Percentiles rank a stretch among this genome's conserved stretches.
Evolutionary conservation across 2,329 filamentous ascomycete genomes (phyloP).

Genomic region (Sporothrix inflata): DNA sequence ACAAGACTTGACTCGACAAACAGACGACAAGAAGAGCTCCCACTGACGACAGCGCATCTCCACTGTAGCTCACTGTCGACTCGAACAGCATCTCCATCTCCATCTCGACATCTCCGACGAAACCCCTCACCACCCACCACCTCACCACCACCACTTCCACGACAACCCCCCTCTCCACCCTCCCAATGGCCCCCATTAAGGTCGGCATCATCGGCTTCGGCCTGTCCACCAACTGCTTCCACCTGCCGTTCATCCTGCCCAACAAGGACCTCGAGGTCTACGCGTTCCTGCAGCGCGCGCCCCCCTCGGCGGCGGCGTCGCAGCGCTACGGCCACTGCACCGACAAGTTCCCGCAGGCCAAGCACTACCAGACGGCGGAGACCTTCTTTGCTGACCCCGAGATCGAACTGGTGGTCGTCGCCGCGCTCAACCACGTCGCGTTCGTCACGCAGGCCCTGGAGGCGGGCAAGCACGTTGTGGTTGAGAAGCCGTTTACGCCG

Average conservation of each 20-base stretch:
- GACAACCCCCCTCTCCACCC: background rate
- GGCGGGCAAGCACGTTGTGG: slow-evolving; percentile 57
- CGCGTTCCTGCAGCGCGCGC: slow-evolving; percentile 53
- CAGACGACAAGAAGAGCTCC: too few species aligned
- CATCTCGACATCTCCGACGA: too few species aligned
- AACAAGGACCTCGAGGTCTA: slow-evolving; percentile 51
- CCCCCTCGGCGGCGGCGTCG: slow-evolving; percentile 33
- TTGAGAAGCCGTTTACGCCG: slow-evolving; percentile 45
- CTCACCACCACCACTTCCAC: background rate
- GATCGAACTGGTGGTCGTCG: slow-evolving; percentile 65
- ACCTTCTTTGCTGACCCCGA: slow-evolving; percentile 61
- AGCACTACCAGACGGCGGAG: slow-evolving; percentile 61
- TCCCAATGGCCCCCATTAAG: slow-evolving; percentile 42
- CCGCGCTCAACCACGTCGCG: slow-evolving; percentile 60
- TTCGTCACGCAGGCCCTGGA: slow-evolving; percentile 60
- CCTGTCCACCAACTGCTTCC: slow-evolving; percentile 52
- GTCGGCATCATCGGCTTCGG: slow-evolving; percentile 57
- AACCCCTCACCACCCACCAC: too few species aligned
- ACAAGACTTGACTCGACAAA: too few species aligned
- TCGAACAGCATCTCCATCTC: too few species aligned
- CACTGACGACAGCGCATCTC: background rate
- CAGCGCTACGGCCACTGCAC: slow-evolving; percentile 49
- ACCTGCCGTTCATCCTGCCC: slow-evolving; percentile 54
- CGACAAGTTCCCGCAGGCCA: slow-evolving; percentile 52
- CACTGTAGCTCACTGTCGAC: background rate